Base-by-base conservation (phyloP, 306 rosid genomes). In the Nissolia schottii region DNA sequence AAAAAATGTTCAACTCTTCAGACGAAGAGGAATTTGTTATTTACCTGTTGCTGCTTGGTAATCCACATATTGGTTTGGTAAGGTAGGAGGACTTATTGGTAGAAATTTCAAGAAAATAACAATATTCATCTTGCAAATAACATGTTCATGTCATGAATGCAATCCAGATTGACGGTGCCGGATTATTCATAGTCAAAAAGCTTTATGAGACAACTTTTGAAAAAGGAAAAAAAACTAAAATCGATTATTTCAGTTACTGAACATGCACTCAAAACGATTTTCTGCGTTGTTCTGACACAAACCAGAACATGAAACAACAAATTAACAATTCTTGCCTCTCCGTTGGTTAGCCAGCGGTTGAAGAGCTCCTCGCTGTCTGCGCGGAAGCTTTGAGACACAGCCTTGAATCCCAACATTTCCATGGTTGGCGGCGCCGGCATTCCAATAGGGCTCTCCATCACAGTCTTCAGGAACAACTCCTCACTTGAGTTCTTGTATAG, bases 331-430 rank as follows among this genome's bases (percentile, higher is more conserved):
- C 96, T 87, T 90, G 93, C 98, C 96, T 93, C 98, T 83, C 91
- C 98, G 80, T 81, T 89, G 76, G 96, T 93, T 22, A 93, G 90
- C 98, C 98, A 93, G 69, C 96, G 88, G 70, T 83, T 90, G 83
- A 93, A 93, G 76, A 93, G 98, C 77, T 93, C 98, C 68, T 93
- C 98, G 11, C 98, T 93, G 37, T 93, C 90, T 0, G 86, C 45
- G 18, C 97, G 94, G 40, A 90, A 84, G 82, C 64, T 83, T 43
- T 89, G 97, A 57, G 98, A 81, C 72, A 89, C 81, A 49, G 77
- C 71, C 85, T 86, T 90, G 82, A 93, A 89, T 1, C 97, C 97
- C 70, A 89, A 64, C 87, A 83, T 89, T 77, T 93, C 98, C 90
- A 85, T 85, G 57, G 90, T 59, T 46, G 96, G 90, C 11, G 96